Conservation (phyloP, 768 basidiomycete genomes). For the Tephrocybe sp. region DNA sequence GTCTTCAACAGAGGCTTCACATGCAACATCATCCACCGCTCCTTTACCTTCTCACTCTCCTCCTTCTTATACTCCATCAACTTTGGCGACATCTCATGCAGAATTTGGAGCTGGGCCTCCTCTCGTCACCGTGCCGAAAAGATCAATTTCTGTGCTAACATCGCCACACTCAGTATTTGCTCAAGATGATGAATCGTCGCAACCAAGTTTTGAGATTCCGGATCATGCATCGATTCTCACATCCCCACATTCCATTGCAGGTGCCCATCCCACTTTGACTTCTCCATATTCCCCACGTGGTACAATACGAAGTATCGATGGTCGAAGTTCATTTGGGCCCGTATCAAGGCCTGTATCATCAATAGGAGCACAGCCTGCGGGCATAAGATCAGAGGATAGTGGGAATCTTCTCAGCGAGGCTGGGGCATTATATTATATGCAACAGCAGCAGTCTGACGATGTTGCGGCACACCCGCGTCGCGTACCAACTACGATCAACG, state of each 20-base stretch:
- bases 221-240: slow-evolving; percentile 29
- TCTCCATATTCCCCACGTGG: slow-evolving; percentile 37
- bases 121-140: slow-evolving; percentile 1
- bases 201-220: neutral
- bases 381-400: slow-evolving; percentile 26
- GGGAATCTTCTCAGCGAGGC: slow-evolving; percentile 51
- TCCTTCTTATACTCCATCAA: slow-evolving; percentile 3
- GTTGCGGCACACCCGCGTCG: slow-evolving; percentile 28
- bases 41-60: slow-evolving; percentile 5
- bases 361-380: neutral
- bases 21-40: neutral
- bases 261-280: slow-evolving; percentile 24
- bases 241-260: slow-evolving; percentile 28
- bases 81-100: neutral
- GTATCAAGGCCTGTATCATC: slow-evolving; percentile 21
- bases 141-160: slow-evolving; percentile 28
- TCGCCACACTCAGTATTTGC: slow-evolving; percentile 30
- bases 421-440: slow-evolving; percentile 71
- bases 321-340: slow-evolving; percentile 9
- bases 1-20: slow-evolving; percentile 3
- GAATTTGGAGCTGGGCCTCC: slow-evolving; percentile 4
- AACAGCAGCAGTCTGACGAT: slow-evolving; percentile 44
- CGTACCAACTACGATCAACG: slow-evolving; percentile 45
- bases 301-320: slow-evolving; percentile 15
- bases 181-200: slow-evolving; percentile 10